These are phyloP conservation scores for Pyrus pyrifolia DNA, from an alignment of 306 rosid genomes.

Conservation along the genomic window DNA sequence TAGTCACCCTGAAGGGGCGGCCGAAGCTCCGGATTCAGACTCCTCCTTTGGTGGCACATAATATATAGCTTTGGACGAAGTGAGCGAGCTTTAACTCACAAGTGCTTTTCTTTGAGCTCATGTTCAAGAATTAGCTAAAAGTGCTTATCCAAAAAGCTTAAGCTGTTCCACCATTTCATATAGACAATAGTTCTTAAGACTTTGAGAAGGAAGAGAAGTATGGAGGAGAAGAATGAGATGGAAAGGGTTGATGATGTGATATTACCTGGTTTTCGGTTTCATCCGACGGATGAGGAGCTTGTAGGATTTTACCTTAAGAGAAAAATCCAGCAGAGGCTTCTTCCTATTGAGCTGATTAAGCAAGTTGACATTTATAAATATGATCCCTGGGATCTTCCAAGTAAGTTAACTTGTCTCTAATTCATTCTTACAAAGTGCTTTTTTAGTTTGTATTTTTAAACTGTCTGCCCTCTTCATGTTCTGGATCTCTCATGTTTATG, in stretches of 20 bases:
- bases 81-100: background rate
- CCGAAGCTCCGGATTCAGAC: constrained; percentile 46
- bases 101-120: constrained; percentile 14
- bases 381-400: constrained; percentile 93
- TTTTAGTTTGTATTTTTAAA: background rate
- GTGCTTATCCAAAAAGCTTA: constrained; percentile 15
- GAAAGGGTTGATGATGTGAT: constrained; percentile 51
- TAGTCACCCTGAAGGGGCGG: constrained; percentile 27
- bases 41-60: constrained; percentile 30
- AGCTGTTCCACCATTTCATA: background rate
- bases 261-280: constrained; percentile 77
- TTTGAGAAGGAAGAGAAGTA: constrained; percentile 4
- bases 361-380: constrained; percentile 74
- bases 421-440: background rate
- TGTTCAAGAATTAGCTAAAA: constrained; percentile 10
- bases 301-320: constrained; percentile 66
- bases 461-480: background rate
- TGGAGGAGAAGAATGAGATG: constrained; percentile 62
- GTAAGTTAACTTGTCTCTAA: constrained; percentile 32
- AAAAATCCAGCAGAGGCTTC: constrained; percentile 52
- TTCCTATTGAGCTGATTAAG: constrained; percentile 65
- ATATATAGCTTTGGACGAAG: constrained; percentile 19
- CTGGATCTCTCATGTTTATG: background rate
- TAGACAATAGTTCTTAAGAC: background rate
- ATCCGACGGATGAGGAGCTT: constrained; percentile 82